These are phyloP conservation scores for Xylaria curta DNA, from an alignment of 495 filamentous ascomycete species.

Conservation along the genomic window DNA sequence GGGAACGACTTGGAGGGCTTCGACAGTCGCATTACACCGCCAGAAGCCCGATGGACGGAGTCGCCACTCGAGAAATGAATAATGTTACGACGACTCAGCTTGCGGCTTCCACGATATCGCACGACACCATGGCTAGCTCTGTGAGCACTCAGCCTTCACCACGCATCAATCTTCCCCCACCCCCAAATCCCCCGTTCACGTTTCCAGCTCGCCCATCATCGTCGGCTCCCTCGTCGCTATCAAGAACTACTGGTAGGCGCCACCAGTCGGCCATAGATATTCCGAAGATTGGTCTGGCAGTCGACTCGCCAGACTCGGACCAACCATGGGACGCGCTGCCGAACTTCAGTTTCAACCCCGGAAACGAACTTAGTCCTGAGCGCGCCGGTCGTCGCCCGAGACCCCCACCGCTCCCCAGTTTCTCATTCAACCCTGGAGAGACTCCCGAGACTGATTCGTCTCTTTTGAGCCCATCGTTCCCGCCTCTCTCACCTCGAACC, in stretches of 20 bases:
- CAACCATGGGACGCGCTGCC: constrained; percentile 59
- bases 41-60: constrained; percentile 43
- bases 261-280: constrained; percentile 56
- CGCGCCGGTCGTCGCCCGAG: constrained; percentile 28
- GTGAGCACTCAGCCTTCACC: constrained; percentile 42
- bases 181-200: constrained; percentile 74
- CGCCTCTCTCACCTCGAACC: constrained; percentile 52
- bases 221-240: constrained; percentile 54
- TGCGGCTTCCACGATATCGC: constrained; percentile 28
- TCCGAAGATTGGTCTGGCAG: constrained; percentile 29
- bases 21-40: constrained; percentile 50
- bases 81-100: constrained; percentile 36
- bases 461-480: constrained; percentile 51
- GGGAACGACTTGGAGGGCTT: constrained; percentile 53
- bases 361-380: constrained; percentile 40
- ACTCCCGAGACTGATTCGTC: constrained; percentile 37
- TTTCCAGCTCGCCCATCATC: constrained; percentile 64
- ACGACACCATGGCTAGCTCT: constrained; percentile 30
- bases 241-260: constrained; percentile 52
- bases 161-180: constrained; percentile 55
- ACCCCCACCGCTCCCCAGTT: constrained; percentile 45
- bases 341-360: constrained; percentile 71
- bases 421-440: constrained; percentile 44
- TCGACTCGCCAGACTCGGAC: constrained; percentile 31
- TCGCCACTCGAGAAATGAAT: constrained; percentile 38